Evolutionary conservation across 345 rosid species (phyloP), one percentile per base, ranked within the genome.

Genomic region (Linum lewisii): DNA sequence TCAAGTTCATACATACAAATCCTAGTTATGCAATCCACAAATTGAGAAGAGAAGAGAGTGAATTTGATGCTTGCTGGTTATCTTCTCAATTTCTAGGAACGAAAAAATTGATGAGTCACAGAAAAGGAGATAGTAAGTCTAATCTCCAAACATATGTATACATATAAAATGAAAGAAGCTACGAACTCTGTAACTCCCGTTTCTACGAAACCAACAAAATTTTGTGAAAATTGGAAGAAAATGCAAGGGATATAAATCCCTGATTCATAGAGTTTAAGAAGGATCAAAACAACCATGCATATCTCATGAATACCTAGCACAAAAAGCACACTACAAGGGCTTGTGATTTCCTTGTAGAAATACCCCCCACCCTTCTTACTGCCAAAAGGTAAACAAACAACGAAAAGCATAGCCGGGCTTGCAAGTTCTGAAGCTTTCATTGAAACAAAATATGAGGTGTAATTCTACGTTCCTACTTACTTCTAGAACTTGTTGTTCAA

Each of bases 401-500:
- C 34, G 4, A 29, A n/a, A 29, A 29, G 34, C 34, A 29, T 29
- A 29, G 34, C 34, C 34, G 0, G 34, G 7, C 34, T 4, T 1
- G 34, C 2, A 29, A 29, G 34, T 29, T 29, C 34, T 29, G 34
- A 29, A 29, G 34, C 4, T 42, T 42, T 10, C 1, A 10, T 15
- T 15, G 47, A 42, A 10, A 10, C 11, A 42, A 42, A 16, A 45
- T 61, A 45, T 38, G 57, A 34, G 49, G 11, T 16, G 32, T 42
- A 44, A 54, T 60, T 24, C 42, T 51, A 50, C 37, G 36, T 62
- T 67, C 68, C 63, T 61, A 65, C 90, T 75, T 80, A 85, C 96
- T 78, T 88, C 96, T 63, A 88, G 72, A 58, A 88, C 84, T 77
- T 84, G 82, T 22, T 89, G 87, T 66, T 88, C 95, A 58, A 88